Conservation (phyloP, 495 filamentous ascomycete genomes). For the Bacidia rubella region DNA sequence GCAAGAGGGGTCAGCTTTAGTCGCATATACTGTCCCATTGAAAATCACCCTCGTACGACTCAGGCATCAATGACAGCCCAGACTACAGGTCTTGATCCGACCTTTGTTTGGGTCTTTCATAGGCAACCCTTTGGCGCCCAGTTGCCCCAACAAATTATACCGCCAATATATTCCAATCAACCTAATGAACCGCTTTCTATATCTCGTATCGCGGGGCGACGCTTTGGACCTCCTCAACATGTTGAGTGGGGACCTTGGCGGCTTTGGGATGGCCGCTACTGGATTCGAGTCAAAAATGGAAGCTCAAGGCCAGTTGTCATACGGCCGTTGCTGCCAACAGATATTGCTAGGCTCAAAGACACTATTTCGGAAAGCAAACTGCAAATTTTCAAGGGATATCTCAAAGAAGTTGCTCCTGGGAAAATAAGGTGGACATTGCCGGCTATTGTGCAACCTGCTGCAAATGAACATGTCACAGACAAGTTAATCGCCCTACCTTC, state of each 20-base stretch:
- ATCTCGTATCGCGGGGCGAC: no score
- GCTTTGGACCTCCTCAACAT: not conserved
- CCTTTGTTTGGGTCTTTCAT: slow-evolving; percentile 32
- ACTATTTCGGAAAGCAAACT: slow-evolving; percentile 17
- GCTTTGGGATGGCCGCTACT: slow-evolving; percentile 74
- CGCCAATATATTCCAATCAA: not conserved
- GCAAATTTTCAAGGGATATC: slow-evolving; percentile 20
- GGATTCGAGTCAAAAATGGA: slow-evolving; percentile 48
- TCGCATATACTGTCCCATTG: slow-evolving; percentile 22
- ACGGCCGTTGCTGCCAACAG: slow-evolving; percentile 35
- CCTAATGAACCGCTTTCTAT: no score
- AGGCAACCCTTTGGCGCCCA: slow-evolving; percentile 29
- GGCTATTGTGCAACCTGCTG: not conserved
- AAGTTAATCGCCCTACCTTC: not conserved
- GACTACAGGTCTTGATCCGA: slow-evolving; percentile 2
- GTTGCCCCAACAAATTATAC: not conserved
- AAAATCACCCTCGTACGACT: not conserved
- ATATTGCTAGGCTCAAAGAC: slow-evolving; percentile 33
- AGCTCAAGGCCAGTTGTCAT: slow-evolving; percentile 28
- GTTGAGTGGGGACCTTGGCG: slow-evolving; percentile 27
- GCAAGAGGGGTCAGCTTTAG: slow-evolving; percentile 41
- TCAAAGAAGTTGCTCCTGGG: slow-evolving; percentile 33
- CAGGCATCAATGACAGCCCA: slow-evolving; percentile 5
- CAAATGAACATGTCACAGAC: not conserved
- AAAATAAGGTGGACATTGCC: slow-evolving; percentile 26